These are phyloP conservation scores for Aspergillaceae sp. DNA, from an alignment of 2,329 filamentous ascomycete genomes.

Conservation along the genomic window DNA sequence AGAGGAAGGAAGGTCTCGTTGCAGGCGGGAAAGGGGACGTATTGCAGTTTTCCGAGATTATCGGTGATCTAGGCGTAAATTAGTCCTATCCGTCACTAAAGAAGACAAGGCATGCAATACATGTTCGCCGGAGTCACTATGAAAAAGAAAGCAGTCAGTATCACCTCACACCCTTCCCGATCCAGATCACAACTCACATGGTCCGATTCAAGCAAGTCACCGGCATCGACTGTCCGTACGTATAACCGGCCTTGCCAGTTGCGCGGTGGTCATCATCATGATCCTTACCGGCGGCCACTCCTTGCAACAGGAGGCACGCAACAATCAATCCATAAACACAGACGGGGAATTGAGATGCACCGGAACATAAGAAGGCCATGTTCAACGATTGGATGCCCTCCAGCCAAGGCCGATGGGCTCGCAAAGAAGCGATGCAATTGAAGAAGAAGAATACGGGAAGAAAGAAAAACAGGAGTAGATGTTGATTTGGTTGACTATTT, in stretches of 20 bases:
- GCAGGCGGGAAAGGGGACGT: conserved; percentile 83
- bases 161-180: not conserved
- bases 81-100: not conserved
- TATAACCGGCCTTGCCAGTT: conserved; percentile 25
- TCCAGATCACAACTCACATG: conserved; percentile 43
- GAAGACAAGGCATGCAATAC: conserved; percentile 7
- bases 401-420: conserved; percentile 1
- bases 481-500: too few species aligned
- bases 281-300: conserved; percentile 16
- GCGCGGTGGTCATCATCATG: conserved; percentile 9
- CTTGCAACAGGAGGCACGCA: conserved; percentile 12
- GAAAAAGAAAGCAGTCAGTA: conserved; percentile 1
- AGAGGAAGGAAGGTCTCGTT: conserved; percentile 78
- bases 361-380: conserved; percentile 4
- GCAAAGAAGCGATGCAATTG: not conserved
- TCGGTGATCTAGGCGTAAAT: conserved; percentile 54
- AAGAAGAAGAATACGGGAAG: not conserved
- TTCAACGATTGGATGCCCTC: conserved; percentile 2
- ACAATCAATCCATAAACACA: conserved; percentile 9
- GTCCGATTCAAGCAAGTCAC: conserved; percentile 68
- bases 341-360: conserved; percentile 1
- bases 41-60: conserved; percentile 72
- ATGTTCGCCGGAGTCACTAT: conserved; percentile 26
- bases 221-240: conserved; percentile 54
- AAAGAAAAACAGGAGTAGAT: not conserved